These are phyloP conservation scores for Cyclotella cryptica DNA, from an alignment of 108 stramenopile species.

Conservation along the genomic window DNA sequence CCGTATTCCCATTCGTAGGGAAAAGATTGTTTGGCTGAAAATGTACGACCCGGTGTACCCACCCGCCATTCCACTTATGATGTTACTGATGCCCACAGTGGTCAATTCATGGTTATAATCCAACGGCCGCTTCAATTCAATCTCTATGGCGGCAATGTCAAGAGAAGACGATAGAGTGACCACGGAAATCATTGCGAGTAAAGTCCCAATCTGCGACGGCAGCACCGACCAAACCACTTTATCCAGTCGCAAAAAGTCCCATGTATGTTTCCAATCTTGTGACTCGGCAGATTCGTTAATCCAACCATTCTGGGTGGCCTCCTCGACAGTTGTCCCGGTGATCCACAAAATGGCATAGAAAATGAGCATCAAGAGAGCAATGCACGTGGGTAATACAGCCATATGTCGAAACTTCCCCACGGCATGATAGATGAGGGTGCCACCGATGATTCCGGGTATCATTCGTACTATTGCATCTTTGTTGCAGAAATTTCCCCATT, in stretches of 20 bases:
- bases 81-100: conserved; percentile 93
- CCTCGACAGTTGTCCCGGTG: conserved; percentile 65
- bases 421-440: conserved; percentile 72
- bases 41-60: conserved; percentile 93
- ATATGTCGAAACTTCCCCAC: conserved; percentile 80
- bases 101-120: conserved; percentile 94
- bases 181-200: conserved; percentile 92
- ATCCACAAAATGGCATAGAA: conserved; percentile 80
- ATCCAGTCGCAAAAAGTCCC: conserved; percentile 83
- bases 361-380: conserved; percentile 66
- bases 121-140: conserved; percentile 92
- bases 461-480: conserved; percentile 54
- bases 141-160: conserved; percentile 98
- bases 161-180: conserved; percentile 95
- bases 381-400: conserved; percentile 84
- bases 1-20: conserved; percentile 89
- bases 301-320: conserved; percentile 85
- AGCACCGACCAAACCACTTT: conserved; percentile 84
- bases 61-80: conserved; percentile 90
- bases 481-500: conserved; percentile 64
- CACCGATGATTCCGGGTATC: conserved; percentile 86
- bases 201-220: conserved; percentile 66
- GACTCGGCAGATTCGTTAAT: conserved; percentile 64
- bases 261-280: conserved; percentile 79
- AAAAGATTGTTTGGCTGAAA: conserved; percentile 97